Evolutionary conservation across 768 basidiomycete species (phyloP), one percentile per base, ranked within the genome.

Genomic region (Zangia roseola): DNA sequence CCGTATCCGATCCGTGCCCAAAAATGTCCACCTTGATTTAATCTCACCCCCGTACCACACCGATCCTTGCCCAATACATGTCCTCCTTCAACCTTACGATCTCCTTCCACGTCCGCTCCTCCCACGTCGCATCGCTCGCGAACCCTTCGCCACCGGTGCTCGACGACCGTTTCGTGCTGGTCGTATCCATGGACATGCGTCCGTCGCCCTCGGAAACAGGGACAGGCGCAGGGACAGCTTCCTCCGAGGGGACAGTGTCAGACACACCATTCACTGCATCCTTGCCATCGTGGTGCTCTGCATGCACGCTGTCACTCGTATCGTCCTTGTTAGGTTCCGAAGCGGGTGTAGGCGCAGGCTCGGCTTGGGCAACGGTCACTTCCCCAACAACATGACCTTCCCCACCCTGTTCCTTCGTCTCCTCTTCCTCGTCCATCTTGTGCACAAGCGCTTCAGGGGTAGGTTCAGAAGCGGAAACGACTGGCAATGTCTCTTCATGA

Each of bases 1-100:
- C 31, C 14, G 31, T 31, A 31, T 16, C 31, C 31, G 40, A 91
- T 68, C 45, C 91, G 71, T 19, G 90, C 86, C 86, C 83, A 92
- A 64, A 93, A 88, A 93, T 87, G 36, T 88, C 84, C 64, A 91
- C 88, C 50, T 82, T 79, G n/a, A n/a, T n/a, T n/a, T n/a, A n/a
- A n/a, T n/a, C n/a, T n/a, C n/a, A n/a, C n/a, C n/a, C n/a, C n/a
- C 61, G 60, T 44, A 72, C 45, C 6, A 77, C 82, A 1, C 91
- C 91, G 40, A 91, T 68, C 45, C 91, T 71, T 19, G 90, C 86
- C 86, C 83, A 92, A 64, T 88, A 93, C 88, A 93, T 87, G 36
- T 88, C 84, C 64, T 92, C 88, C 50, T 82, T 79, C 54, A 94
- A 64, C 37, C 75, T 75, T 16, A 82, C 74, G 17, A 94, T 63